phyloP scores from a whole-genome alignment of 345 rosid species.

The Eutrema yunnanense region DNA sequence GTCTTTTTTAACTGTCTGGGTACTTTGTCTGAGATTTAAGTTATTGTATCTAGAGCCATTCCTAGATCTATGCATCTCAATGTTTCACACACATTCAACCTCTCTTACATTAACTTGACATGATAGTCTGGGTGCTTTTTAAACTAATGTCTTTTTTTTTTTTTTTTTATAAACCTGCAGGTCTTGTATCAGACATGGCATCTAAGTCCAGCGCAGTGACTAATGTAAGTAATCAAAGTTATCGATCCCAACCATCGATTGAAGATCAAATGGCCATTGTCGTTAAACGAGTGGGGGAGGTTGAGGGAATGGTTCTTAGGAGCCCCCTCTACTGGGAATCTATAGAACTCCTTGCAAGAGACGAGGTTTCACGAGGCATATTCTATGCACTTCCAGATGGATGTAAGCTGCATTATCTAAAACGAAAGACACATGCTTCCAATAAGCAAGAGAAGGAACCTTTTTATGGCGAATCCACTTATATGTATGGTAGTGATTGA shows the following conservation, averaged over 20 bases:
- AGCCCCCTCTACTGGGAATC: constrained; percentile 9
- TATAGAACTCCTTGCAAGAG: not conserved
- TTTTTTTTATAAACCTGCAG: not conserved
- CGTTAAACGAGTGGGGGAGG: not conserved
- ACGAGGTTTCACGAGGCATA: constrained; percentile 6
- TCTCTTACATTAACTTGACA: too few relatives aligned
- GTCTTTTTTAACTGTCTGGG: not conserved
- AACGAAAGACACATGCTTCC: not conserved
- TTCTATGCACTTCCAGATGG: constrained; percentile 9
- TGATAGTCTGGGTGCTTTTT: not conserved
- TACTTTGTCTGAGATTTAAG: too few relatives aligned
- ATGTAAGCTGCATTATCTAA: constrained; percentile 9
- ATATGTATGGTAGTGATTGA: too few relatives aligned
- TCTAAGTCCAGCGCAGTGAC: not conserved
- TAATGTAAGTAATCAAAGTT: not conserved
- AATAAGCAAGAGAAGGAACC: not conserved
- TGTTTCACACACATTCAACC: too few relatives aligned
- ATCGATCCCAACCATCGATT: not conserved
- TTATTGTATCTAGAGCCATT: too few relatives aligned
- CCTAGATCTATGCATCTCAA: too few relatives aligned
- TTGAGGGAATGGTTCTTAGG: not conserved
- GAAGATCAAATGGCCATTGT: not conserved
- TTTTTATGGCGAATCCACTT: too few relatives aligned
- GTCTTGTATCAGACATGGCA: not conserved
- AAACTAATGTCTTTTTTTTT: not conserved